These are phyloP conservation scores for Aspergillus asperescens DNA, from an alignment of 495 filamentous ascomycete genomes.

Conservation along the genomic window DNA sequence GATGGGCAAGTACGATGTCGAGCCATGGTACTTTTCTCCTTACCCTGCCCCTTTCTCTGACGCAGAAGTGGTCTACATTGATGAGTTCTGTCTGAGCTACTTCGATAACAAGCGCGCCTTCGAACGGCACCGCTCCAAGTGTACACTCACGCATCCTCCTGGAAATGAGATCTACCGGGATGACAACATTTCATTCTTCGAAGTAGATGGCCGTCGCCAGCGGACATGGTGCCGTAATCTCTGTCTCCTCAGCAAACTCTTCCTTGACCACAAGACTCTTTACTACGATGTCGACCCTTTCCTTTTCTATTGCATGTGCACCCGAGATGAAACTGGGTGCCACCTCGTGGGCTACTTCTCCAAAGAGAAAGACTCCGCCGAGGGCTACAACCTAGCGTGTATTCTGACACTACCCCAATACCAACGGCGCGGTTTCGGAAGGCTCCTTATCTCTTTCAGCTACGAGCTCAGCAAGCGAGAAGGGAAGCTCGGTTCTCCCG, in stretches of 20 bases:
- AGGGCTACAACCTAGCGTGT: constrained; percentile 96
- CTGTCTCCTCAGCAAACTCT: constrained; percentile 89
- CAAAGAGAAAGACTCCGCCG: constrained; percentile 95
- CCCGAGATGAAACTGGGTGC: constrained; percentile 76
- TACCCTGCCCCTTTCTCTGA: constrained; percentile 86
- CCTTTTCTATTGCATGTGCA: constrained; percentile 97
- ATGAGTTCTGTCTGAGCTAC: constrained; percentile 94
- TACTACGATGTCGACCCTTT: constrained; percentile 99
- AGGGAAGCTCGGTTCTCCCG: constrained; percentile 86
- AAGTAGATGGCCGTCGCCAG: constrained; percentile 94
- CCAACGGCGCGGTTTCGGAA: constrained; percentile 88
- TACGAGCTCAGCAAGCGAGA: constrained; percentile 97
- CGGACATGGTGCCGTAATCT: constrained; percentile 96
- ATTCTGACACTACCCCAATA: constrained; percentile 95
- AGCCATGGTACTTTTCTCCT: constrained; percentile 98
- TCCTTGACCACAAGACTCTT: constrained; percentile 98
- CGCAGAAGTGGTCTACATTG: constrained; percentile 86
- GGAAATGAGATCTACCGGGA: constrained; percentile 99
- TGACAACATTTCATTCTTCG: constrained; percentile 89
- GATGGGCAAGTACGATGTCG: constrained; percentile 86
- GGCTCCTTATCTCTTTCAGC: constrained; percentile 91
- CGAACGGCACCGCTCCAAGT: constrained; percentile 79
- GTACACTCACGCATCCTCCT: constrained; percentile 85
- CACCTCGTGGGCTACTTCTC: constrained; percentile 96
- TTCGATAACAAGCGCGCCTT: constrained; percentile 76